Evolutionary conservation across 306 rosid genomes (phyloP), one percentile per base, ranked within the genome.

Genomic region (Trifolium fragiferum): DNA sequence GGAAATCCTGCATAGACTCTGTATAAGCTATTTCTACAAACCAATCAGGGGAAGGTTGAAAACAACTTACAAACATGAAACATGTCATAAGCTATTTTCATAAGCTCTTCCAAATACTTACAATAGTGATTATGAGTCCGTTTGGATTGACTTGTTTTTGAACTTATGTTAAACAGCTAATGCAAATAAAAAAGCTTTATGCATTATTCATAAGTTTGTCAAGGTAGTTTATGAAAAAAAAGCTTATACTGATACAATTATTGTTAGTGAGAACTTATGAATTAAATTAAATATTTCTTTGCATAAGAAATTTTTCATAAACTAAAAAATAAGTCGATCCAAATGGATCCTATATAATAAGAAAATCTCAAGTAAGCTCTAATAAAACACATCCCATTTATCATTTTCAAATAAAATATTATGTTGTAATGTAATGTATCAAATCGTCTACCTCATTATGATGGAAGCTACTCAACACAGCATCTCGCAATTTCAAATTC

Each of bases 381-480:
- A 21, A 0, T 5, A 62, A 13, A 14, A 37, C 27, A 62, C 25
- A 63, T n/a, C 47, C 7, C 15, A 13, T n/a, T 60, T 46, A 73
- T 59, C 59, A 62, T 53, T 68, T 61, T 55, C 16, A 57, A 18
- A 51, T 58, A 33, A 4, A 51, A 10, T 7, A 57, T 74, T 60
- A n/a, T 47, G 35, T 23, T 5, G 16, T 11, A 57, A 57, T 57
- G 63, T 13, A 57, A 57, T 57, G 63, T 13, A 57, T 5, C 63
- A 1, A 1, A 37, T 1, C 13, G 7, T 11, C 80, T 72, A 89
- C 98, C 95, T 94, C 98, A 33, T 87, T 90, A 67, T 74, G 89
- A 86, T 89, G 96, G 80, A 84, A 94, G 85, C 97, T 94, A 84
- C 87, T 88, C 81, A 94, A 83, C 46, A 94, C 86, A 18, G 93